Percentiles rank a stretch among this genome's conserved stretches.
Evolutionary conservation across 345 rosid genomes (phyloP).

Genomic region (Hibiscus tridactylites): DNA sequence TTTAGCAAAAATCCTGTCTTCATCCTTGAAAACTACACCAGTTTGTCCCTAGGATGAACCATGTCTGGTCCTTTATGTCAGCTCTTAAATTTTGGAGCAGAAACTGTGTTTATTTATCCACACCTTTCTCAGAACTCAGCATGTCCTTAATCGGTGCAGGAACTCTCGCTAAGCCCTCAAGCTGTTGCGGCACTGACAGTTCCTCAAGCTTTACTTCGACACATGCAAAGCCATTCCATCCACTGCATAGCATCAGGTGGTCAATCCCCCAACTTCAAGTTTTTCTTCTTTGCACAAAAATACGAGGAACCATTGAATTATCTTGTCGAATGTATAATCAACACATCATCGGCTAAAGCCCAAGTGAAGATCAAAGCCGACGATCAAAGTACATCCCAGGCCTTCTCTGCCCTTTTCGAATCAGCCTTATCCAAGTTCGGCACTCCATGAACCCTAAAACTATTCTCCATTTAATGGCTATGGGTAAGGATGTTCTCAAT

Average conservation of each 20-base stretch:
- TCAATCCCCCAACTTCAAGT: constrained; percentile 81
- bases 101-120: not conserved
- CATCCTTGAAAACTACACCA: not conserved
- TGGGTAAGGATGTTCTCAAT: not conserved
- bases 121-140: constrained; percentile 2
- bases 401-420: constrained; percentile 46
- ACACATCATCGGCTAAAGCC: constrained; percentile 69
- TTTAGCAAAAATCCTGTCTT: not conserved
- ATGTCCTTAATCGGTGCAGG: constrained; percentile 35
- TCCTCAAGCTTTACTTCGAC: constrained; percentile 69
- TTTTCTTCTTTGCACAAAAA: constrained; percentile 92
- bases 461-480: not conserved
- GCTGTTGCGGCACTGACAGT: constrained; percentile 60
- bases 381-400: constrained; percentile 62
- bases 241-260: constrained; percentile 97
- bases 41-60: not conserved
- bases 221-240: constrained; percentile 83
- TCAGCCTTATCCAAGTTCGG: constrained; percentile 67
- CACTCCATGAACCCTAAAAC: constrained; percentile 3
- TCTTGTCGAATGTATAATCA: constrained; percentile 83
- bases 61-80: not conserved
- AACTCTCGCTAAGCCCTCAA: constrained; percentile 51
- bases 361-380: constrained; percentile 79
- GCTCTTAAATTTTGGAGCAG: not conserved
- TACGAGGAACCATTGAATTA: constrained; percentile 55